phyloP scores from a whole-genome alignment of 2,329 filamentous ascomycete species.

The Sarocladium kiliense region DNA sequence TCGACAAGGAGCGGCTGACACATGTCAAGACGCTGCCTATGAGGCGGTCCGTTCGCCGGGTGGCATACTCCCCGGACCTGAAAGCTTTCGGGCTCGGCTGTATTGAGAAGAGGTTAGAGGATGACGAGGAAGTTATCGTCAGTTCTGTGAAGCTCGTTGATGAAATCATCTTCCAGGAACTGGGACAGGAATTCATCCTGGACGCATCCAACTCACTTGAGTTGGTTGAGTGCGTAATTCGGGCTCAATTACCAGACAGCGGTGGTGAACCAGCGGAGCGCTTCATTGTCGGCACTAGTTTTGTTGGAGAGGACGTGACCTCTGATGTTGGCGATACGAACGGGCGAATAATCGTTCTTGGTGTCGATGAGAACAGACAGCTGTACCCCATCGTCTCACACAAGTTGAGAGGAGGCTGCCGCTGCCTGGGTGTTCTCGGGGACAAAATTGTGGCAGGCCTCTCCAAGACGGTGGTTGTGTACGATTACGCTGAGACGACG shows the following conservation, averaged over 20 bases:
- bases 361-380: conserved; percentile 69
- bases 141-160: conserved; percentile 88
- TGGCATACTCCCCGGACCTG: conserved; percentile 76
- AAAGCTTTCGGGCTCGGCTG: conserved; percentile 84
- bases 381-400: conserved; percentile 68
- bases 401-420: conserved; percentile 72
- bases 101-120: conserved; percentile 66
- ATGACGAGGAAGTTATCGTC: conserved; percentile 68
- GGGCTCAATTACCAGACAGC: conserved; percentile 62
- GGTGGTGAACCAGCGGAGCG: conserved; percentile 60
- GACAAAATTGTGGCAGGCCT: conserved; percentile 79
- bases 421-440: conserved; percentile 68
- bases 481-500: conserved; percentile 51
- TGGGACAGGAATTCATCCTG: conserved; percentile 65
- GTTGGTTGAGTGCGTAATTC: conserved; percentile 78
- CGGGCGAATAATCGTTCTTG: conserved; percentile 80
- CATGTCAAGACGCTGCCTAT: conserved; percentile 79
- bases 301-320: conserved; percentile 53
- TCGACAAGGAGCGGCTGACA: conserved; percentile 81
- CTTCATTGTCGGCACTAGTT: conserved; percentile 89
- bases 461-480: conserved; percentile 75
- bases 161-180: conserved; percentile 76
- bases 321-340: conserved; percentile 39
- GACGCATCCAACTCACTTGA: conserved; percentile 49
- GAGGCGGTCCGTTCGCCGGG: conserved; percentile 75